Evolutionary conservation across 2,329 filamentous ascomycete genomes (phyloP).

Genomic region (Purpureocillium takamizusanense): DNA sequence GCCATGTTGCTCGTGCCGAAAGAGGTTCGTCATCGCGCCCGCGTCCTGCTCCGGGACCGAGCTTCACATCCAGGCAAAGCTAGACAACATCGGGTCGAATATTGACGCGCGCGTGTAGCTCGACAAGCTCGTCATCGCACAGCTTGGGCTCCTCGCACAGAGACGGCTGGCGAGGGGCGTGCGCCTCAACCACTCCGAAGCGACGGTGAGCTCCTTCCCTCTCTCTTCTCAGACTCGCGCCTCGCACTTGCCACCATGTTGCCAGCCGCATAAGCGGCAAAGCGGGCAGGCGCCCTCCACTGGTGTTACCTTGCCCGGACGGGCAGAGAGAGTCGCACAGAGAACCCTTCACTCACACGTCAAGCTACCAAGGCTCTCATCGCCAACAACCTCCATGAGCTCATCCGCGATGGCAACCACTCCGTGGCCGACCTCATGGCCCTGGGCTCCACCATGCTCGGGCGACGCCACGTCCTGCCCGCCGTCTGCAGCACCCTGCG

Average conservation of each 20-base stretch:
- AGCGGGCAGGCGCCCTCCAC: too few species aligned
- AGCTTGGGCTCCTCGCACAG: slow-evolving; percentile 82
- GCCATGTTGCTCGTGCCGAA: too few species aligned
- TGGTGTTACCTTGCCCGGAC: too few species aligned
- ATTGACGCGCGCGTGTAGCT: slow-evolving; percentile 44
- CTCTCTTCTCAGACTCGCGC: neutral
- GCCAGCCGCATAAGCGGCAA: neutral
- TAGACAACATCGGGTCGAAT: too few species aligned
- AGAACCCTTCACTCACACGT: too few species aligned
- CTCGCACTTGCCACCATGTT: slow-evolving; percentile 2
- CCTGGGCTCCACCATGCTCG: slow-evolving; percentile 84
- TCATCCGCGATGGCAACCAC: slow-evolving; percentile 93
- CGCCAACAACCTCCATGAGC: slow-evolving; percentile 83
- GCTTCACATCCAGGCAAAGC: too few species aligned
- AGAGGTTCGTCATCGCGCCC: too few species aligned
- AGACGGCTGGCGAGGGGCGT: slow-evolving; percentile 79
- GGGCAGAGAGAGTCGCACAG: too few species aligned
- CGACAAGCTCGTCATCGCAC: slow-evolving; percentile 91
- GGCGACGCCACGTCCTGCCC: slow-evolving; percentile 82
- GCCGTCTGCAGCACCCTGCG: slow-evolving; percentile 69
- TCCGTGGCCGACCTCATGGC: slow-evolving; percentile 89
- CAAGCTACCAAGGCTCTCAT: slow-evolving; percentile 57
- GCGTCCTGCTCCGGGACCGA: too few species aligned
- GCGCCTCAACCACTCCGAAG: slow-evolving; percentile 83
- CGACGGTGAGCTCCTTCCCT: slow-evolving; percentile 45